These are phyloP conservation scores for Dothideomycetes sp. DNA, from an alignment of 2,329 filamentous ascomycete species.

Conservation along the genomic window DNA sequence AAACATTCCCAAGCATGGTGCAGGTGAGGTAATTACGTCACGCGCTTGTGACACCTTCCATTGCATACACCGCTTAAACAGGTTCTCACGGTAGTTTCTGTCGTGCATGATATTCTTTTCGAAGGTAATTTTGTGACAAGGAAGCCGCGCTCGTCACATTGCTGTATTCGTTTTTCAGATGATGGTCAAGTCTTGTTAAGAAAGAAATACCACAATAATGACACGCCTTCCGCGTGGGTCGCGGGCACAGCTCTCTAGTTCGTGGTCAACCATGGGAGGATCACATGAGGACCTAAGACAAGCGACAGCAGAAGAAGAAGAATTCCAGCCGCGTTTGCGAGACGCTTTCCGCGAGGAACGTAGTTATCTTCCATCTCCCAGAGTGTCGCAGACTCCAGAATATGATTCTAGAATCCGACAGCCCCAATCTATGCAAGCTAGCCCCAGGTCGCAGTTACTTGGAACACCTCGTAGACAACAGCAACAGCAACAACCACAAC, in stretches of 20 bases:
- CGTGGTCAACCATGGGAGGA: constrained; percentile 13
- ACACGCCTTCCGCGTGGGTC: constrained; percentile 5
- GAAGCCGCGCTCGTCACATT: too few species aligned
- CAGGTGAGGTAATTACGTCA: too few species aligned
- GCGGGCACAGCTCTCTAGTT: constrained; percentile 12
- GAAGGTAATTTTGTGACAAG: too few species aligned
- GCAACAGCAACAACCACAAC: background rate
- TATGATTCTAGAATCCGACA: background rate
- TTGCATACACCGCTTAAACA: too few species aligned
- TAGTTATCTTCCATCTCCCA: too few species aligned
- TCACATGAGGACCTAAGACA: background rate
- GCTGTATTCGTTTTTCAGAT: too few species aligned
- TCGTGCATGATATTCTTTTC: too few species aligned
- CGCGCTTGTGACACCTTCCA: too few species aligned
- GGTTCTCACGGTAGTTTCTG: too few species aligned
- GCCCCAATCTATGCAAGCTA: background rate
- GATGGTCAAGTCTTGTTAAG: too few species aligned
- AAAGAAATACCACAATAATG: too few species aligned
- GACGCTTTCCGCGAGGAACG: constrained; percentile 10
- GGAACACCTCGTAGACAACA: constrained; percentile 1
- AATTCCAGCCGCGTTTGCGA: constrained; percentile 3
- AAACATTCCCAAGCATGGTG: too few species aligned
- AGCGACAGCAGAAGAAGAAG: background rate
- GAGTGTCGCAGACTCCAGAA: background rate
- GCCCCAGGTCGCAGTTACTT: background rate